These are phyloP conservation scores for Blastocystis sp. DNA, from an alignment of 352 stramenopile species.

Conservation along the genomic window DNA sequence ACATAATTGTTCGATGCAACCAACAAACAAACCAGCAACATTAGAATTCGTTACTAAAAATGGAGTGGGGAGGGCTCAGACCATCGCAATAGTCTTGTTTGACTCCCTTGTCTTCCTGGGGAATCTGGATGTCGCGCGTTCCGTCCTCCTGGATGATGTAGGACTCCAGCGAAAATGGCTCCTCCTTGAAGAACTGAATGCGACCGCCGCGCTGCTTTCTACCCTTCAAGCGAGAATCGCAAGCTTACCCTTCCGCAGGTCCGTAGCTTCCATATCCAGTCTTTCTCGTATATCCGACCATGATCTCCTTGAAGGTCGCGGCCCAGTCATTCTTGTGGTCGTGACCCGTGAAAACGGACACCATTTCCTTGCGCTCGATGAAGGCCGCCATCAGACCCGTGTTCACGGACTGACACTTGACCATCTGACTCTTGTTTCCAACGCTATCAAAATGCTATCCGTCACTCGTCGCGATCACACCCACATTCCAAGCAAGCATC, in stretches of 20 bases:
- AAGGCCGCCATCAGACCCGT: not conserved
- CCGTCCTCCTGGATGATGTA: conserved; percentile 31
- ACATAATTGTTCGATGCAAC: too few species aligned
- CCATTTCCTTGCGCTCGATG: not conserved
- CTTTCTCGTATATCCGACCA: not conserved
- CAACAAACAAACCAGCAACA: too few species aligned
- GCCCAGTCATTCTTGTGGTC: not conserved
- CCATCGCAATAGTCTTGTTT: not conserved
- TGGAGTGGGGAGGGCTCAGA: not conserved
- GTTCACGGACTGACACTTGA: conserved; percentile 12
- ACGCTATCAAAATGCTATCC: not conserved
- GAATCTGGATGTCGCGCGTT: not conserved
- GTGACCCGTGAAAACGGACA: not conserved
- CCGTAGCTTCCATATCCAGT: conserved; percentile 30
- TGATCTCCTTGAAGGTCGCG: not conserved
- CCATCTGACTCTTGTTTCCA: not conserved
- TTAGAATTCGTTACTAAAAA: not conserved
- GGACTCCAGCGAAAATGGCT: not conserved
- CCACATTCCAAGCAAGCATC: conserved; percentile 33
- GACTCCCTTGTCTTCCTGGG: not conserved
- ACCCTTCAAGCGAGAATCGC: not conserved
- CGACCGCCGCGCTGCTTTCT: not conserved
- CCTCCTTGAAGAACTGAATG: not conserved
- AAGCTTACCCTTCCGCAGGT: not conserved
- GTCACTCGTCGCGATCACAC: not conserved